Conservation (phyloP, 2,329 filamentous ascomycete genomes). For the Phaeosphaeriaceae sp. region DNA sequence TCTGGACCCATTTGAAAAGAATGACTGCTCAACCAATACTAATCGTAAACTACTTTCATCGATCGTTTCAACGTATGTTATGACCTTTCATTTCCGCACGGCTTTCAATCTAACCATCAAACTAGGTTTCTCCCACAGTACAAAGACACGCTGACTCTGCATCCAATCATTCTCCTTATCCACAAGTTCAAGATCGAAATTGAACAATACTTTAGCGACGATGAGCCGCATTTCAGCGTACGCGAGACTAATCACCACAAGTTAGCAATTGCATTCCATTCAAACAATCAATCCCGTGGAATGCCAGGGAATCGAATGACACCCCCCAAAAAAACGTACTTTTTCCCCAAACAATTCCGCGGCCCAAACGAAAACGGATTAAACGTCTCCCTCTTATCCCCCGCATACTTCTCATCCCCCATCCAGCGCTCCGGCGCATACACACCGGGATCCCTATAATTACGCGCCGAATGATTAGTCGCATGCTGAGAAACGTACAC, state of each 20-base stretch:
- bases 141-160: slow-evolving; percentile 34
- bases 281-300: too few species aligned
- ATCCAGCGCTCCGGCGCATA: slow-evolving; percentile 49
- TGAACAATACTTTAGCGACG: slow-evolving; percentile 30
- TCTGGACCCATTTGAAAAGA: too few species aligned
- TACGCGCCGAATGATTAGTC: slow-evolving; percentile 35
- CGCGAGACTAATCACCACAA: slow-evolving; percentile 17
- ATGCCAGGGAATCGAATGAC: too few species aligned
- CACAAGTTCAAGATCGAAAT: slow-evolving; percentile 32
- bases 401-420: slow-evolving; percentile 35
- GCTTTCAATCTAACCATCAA: slow-evolving; percentile 35
- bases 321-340: slow-evolving; percentile 37
- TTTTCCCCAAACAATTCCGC: slow-evolving; percentile 39
- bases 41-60: too few species aligned
- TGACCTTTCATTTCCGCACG: slow-evolving; percentile 17
- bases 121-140: slow-evolving; percentile 42
- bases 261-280: slow-evolving; percentile 10
- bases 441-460: slow-evolving; percentile 32
- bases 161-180: slow-evolving; percentile 48
- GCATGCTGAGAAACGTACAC: slow-evolving; percentile 42
- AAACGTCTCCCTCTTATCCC: slow-evolving; percentile 41
- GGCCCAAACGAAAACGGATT: slow-evolving; percentile 39
- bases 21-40: too few species aligned
- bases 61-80: too few species aligned
- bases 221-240: slow-evolving; percentile 39